Conservation (phyloP, 2,329 filamentous ascomycete genomes). For the Diplodia seriata region DNA sequence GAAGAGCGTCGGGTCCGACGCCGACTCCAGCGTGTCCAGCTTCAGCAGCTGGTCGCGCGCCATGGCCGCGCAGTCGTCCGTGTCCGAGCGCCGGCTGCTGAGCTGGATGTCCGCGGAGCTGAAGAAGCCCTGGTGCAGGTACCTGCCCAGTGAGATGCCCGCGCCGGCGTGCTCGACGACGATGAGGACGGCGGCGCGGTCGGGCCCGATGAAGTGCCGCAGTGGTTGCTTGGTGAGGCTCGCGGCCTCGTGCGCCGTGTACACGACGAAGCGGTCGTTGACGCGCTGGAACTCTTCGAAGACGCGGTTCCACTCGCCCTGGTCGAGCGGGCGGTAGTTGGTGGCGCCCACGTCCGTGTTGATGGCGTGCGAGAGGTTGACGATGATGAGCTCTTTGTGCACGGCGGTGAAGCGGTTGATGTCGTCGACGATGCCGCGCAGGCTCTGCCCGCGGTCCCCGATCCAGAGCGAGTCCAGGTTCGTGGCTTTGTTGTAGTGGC, state of each 20-base stretch:
- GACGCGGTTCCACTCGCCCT: not conserved
- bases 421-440: not conserved
- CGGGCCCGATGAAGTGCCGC: not conserved
- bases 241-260: not conserved
- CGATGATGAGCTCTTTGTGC: slow-evolving; percentile 51
- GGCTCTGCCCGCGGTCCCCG: slow-evolving; percentile 46
- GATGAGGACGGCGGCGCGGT: not conserved
- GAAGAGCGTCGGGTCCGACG: not conserved
- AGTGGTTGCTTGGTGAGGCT: not conserved
- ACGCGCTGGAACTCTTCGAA: not conserved
- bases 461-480: slow-evolving; percentile 47
- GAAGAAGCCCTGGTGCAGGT: not conserved
- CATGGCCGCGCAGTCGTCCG: not conserved
- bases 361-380: slow-evolving; percentile 56
- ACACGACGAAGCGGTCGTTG: not conserved
- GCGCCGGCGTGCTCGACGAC: not conserved
- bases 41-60: not conserved
- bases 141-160: not conserved
- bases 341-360: slow-evolving; percentile 44
- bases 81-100: not conserved
- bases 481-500: slow-evolving; percentile 55
- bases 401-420: not conserved
- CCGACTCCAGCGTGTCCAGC: not conserved
- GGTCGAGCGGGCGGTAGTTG: not conserved
- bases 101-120: not conserved